Evolutionary conservation across 768 basidiomycete genomes (phyloP).

Genomic region (Crucibulum laeve): DNA sequence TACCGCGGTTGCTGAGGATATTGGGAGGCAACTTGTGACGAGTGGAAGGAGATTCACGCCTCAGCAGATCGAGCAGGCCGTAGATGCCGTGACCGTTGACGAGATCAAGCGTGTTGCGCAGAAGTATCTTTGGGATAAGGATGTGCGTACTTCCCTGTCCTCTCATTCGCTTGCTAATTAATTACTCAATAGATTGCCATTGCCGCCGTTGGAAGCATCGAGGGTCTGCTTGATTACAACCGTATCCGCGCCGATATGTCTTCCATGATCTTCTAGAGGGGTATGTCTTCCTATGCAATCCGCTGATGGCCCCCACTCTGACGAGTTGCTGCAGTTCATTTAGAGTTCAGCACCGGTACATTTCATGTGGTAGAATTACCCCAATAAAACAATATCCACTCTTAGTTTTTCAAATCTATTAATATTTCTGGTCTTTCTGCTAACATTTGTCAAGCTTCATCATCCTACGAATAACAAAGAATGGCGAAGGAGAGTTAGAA

Average conservation of each 20-base stretch:
- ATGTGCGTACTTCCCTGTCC: slow-evolving; percentile 49
- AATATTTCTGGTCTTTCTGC: no score
- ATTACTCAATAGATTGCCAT: slow-evolving; percentile 57
- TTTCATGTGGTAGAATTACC: no score
- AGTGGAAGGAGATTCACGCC: slow-evolving; percentile 88
- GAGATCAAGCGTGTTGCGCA: slow-evolving; percentile 94
- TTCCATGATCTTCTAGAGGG: slow-evolving; percentile 64
- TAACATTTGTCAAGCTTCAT: no score
- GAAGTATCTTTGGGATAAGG: slow-evolving; percentile 97
- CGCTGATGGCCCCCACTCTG: no score
- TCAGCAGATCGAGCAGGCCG: slow-evolving; percentile 87
- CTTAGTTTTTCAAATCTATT: no score
- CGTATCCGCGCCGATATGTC: slow-evolving; percentile 83
- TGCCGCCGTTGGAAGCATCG: slow-evolving; percentile 85
- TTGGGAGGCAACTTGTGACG: slow-evolving; percentile 96
- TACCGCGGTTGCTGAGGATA: slow-evolving; percentile 95
- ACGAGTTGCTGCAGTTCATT: no score
- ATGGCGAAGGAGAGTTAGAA: no score
- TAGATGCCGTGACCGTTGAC: slow-evolving; percentile 82
- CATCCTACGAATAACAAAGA: no score
- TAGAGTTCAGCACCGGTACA: no score
- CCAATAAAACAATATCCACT: no score
- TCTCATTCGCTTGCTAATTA: slow-evolving; percentile 4
- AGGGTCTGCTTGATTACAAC: slow-evolving; percentile 94
- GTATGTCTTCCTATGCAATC: no score